Evolutionary conservation across 2,329 filamentous ascomycete species (phyloP), one percentile per base, ranked within the genome.

Genomic region (Beauveria scarabaeidicola): DNA sequence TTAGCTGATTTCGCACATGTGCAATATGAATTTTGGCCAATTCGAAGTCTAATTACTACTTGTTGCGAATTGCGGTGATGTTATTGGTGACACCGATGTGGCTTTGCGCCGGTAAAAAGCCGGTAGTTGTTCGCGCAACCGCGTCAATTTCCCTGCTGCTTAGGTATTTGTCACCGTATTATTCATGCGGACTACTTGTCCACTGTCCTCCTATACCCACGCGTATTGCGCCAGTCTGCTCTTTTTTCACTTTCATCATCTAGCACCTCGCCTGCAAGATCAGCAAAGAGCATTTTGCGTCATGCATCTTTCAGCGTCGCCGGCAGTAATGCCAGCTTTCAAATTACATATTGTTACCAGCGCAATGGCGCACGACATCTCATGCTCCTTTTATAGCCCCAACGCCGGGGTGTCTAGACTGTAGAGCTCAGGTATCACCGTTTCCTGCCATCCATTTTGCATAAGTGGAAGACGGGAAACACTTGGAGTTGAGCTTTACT

Each of bases 401-500:
- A 81, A 78, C 67, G 78, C 63, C 65, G 79, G 79, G 79, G 78
- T 79, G 63, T 66, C 66, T 63, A 69, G 66, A 65, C 67, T 77
- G 67, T 81, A 76, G 74, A 63, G 60, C n/a, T 25, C 11, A 43
- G 51, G 52, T 62, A 59, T 58, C 50, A 52, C 63, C 63, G 66
- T 67, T 66, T 69, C 66, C 61, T 68, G 66, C 63, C 61, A 17
- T 50, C 44, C 52, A 55, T 62, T 64, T 56, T 61, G 19, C 56
- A 56, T 48, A 66, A 68, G 63, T 66, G 65, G 60, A 66, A 53
- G 36, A 60, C 47, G 55, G 64, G 56, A n/a, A 47, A 10, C 29
- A 47, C 3, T n/a, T 5, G 50, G 48, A 59, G 48, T 59, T 29
- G 11, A 38, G 6, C 6, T 44, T 25, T 21, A 15, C 57, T 46